phyloP scores from a whole-genome alignment of 345 rosid species.

The Salix exigua region DNA sequence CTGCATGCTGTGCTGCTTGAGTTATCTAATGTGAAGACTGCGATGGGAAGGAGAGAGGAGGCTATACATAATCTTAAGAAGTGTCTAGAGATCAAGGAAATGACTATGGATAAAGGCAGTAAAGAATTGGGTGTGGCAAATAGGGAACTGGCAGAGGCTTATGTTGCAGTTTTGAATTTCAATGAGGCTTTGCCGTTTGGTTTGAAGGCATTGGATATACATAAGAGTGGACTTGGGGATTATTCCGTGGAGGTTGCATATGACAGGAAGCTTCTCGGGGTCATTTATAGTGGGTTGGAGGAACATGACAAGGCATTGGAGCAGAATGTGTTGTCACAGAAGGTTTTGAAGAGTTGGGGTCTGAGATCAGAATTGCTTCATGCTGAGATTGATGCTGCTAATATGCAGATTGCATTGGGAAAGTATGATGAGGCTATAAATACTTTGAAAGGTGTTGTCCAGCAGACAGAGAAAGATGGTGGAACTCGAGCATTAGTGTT shows the following conservation, averaged over 20 bases:
- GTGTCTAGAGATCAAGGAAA: constrained; percentile 73
- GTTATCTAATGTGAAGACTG: constrained; percentile 78
- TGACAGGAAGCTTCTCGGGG: constrained; percentile 83
- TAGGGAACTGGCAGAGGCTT: constrained; percentile 76
- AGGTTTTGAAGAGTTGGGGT: constrained; percentile 79
- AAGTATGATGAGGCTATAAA: constrained; percentile 67
- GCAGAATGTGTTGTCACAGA: constrained; percentile 71
- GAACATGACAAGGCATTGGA: constrained; percentile 82
- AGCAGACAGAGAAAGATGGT: constrained; percentile 70
- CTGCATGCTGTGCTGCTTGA: constrained; percentile 72
- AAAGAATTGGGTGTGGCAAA: constrained; percentile 72
- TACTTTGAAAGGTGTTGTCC: constrained; percentile 56
- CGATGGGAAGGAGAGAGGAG: constrained; percentile 91
- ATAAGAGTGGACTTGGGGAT: constrained; percentile 57
- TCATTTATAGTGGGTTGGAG: constrained; percentile 82
- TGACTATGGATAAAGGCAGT: constrained; percentile 64
- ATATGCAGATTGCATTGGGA: constrained; percentile 86
- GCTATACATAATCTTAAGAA: constrained; percentile 69
- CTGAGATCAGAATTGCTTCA: constrained; percentile 61
- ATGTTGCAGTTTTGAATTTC: constrained; percentile 76
- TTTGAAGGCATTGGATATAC: constrained; percentile 72
- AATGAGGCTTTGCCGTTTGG: constrained; percentile 73
- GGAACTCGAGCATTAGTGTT: constrained; percentile 68
- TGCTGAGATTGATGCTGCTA: constrained; percentile 83
- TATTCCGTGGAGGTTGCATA: constrained; percentile 84